A percentile compares a stretch with the other conserved stretches of the same genome.
These are phyloP conservation scores for Inga oerstediana DNA, from an alignment of 306 rosid genomes.

Conservation along the genomic window DNA sequence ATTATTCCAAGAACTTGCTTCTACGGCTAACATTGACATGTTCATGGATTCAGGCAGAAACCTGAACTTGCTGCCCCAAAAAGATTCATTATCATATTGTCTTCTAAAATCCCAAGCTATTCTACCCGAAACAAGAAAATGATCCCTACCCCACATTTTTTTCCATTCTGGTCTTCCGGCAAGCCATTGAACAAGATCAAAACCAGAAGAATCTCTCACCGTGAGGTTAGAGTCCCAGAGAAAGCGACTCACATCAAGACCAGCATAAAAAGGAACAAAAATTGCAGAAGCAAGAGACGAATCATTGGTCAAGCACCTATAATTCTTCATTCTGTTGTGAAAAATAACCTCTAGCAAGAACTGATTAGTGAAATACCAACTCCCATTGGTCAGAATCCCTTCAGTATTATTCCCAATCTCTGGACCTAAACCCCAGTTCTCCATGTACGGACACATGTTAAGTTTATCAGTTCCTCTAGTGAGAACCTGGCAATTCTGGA, in stretches of 20 bases:
- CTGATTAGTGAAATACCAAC: constrained; percentile 81
- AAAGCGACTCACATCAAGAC: constrained; percentile 78
- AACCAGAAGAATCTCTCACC: constrained; percentile 61
- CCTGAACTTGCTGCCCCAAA: constrained; percentile 86
- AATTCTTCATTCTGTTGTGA: constrained; percentile 68
- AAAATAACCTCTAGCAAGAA: constrained; percentile 81
- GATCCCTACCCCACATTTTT: constrained; percentile 83
- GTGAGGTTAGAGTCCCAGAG: constrained; percentile 66
- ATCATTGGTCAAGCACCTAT: constrained; percentile 67
- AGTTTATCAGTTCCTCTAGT: constrained; percentile 74
- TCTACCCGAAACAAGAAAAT: constrained; percentile 81
- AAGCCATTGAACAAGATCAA: constrained; percentile 59
- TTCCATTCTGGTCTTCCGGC: constrained; percentile 59
- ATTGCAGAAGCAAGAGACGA: constrained; percentile 71
- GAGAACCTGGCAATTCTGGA: constrained; percentile 54
- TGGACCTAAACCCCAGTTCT: constrained; percentile 72
- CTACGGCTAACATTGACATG: constrained; percentile 87
- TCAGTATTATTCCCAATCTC: constrained; percentile 31
- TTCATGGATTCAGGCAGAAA: constrained; percentile 74
- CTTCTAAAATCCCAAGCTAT: constrained; percentile 96
- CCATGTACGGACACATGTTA: constrained; percentile 73
- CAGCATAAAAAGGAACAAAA: constrained; percentile 87
- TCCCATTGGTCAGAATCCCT: constrained; percentile 47
- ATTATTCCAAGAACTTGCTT: constrained; percentile 86
- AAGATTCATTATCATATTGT: constrained; percentile 50